phyloP scores from a whole-genome alignment of 306 rosid genomes.

The Gynostemma pentaphyllum region DNA sequence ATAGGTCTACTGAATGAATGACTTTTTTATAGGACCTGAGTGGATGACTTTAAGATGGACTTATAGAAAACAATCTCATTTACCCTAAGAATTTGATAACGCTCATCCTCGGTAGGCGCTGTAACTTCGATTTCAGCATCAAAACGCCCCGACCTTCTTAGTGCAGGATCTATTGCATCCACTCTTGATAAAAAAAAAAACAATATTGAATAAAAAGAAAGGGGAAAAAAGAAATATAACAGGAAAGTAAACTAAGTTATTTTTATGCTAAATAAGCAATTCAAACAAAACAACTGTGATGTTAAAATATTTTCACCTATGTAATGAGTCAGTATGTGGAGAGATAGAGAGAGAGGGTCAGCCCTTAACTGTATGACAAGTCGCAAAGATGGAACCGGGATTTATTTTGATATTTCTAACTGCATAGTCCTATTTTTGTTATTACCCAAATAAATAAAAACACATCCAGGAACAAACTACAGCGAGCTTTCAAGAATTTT shows the following conservation, averaged over 20 bases:
- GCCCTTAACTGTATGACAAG: not conserved
- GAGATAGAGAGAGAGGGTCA: not conserved
- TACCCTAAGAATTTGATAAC: conserved; percentile 79
- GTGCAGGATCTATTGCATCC: conserved; percentile 82
- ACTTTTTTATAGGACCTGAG: not conserved
- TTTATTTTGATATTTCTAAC: not conserved
- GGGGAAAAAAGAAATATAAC: not conserved
- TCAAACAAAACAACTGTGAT: not conserved
- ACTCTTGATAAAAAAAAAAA: conserved; percentile 31
- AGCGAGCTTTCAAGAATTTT: not conserved
- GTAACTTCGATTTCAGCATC: conserved; percentile 84
- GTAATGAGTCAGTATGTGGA: not conserved
- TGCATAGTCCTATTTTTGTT: not conserved
- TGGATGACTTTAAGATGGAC: not conserved
- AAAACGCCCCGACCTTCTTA: conserved; percentile 84
- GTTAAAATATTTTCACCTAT: not conserved
- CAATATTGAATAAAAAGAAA: conserved; percentile 2
- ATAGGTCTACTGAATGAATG: not conserved
- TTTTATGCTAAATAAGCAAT: not conserved
- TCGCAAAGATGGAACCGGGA: not conserved
- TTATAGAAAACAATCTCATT: not conserved
- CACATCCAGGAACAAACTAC: not conserved
- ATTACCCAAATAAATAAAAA: not conserved
- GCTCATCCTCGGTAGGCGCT: conserved; percentile 69
- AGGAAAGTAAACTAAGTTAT: not conserved